Percentiles rank a stretch among this genome's conserved stretches.
phyloP scores from a whole-genome alignment of 805 yeast genomes.

The Saturnispora serradocipensis region DNA sequence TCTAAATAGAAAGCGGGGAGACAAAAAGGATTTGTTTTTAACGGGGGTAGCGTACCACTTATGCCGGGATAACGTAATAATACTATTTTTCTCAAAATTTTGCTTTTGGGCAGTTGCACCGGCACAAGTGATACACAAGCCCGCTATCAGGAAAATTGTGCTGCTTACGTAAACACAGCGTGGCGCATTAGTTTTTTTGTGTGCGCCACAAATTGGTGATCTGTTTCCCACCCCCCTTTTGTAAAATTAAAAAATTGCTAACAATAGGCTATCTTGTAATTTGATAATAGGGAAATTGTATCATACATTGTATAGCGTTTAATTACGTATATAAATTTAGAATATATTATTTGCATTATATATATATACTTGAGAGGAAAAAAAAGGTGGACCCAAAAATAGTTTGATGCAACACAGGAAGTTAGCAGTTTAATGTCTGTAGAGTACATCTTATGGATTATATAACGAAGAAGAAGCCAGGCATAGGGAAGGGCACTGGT shows the following conservation, averaged over 20 bases:
- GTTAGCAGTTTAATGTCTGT: background rate
- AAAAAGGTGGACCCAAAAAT: background rate
- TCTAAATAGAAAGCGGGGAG: background rate
- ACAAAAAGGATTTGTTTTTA: background rate
- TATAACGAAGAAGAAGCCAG: background rate
- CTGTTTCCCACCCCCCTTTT: background rate
- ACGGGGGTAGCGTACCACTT: background rate
- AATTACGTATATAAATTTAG: background rate
- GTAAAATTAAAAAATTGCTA: no score
- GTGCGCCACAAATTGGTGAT: background rate
- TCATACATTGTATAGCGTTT: background rate
- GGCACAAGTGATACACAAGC: background rate
- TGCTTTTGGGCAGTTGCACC: background rate
- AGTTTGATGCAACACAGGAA: background rate
- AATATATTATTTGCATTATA: background rate
- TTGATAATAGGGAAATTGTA: no score
- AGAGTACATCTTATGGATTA: background rate
- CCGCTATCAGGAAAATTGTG: no score
- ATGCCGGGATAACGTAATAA: background rate
- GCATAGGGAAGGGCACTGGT: background rate
- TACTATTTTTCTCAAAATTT: no score
- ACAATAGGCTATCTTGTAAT: background rate
- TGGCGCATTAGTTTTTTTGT: background rate
- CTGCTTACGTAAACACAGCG: no score
- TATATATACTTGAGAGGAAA: background rate